phyloP scores from a whole-genome alignment of 139 green algal genomes.

The Chlamydomonas incerta region DNA sequence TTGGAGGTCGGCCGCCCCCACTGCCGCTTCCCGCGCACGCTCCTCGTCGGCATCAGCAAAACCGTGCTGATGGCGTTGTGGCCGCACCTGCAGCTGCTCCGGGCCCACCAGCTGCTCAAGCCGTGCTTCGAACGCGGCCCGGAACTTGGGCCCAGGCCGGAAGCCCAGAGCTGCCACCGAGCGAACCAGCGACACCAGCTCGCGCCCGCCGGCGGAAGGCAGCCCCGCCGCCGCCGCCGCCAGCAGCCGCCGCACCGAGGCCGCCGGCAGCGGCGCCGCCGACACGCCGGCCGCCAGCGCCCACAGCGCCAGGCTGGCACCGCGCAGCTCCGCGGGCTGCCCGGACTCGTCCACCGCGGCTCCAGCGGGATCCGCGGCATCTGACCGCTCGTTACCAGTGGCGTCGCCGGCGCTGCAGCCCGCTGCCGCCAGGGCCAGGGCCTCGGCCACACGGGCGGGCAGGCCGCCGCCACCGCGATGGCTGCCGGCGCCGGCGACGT shows the following conservation, averaged over 20 bases:
- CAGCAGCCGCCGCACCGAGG: conserved; percentile 3
- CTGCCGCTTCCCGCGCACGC: no score
- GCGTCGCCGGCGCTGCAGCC: background rate
- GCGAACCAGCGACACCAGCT: background rate
- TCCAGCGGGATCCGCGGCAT: no score
- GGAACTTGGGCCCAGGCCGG: background rate
- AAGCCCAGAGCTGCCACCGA: background rate
- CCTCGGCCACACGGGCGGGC: background rate
- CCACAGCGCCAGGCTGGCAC: background rate
- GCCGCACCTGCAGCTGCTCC: no score
- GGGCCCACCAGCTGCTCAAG: background rate
- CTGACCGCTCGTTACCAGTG: background rate
- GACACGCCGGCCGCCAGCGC: background rate
- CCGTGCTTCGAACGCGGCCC: background rate
- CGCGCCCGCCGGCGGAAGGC: background rate
- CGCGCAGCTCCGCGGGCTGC: background rate
- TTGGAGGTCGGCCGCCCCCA: no score
- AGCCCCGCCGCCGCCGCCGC: background rate
- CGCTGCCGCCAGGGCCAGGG: background rate
- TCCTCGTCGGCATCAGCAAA: no score
- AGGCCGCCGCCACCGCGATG: no score
- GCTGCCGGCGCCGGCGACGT: no score
- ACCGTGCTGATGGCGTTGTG: no score
- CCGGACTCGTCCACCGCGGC: no score
- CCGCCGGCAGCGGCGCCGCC: background rate